Conservation (phyloP, 768 basidiomycete genomes). For the Pleurotus salmoneostramineus region DNA sequence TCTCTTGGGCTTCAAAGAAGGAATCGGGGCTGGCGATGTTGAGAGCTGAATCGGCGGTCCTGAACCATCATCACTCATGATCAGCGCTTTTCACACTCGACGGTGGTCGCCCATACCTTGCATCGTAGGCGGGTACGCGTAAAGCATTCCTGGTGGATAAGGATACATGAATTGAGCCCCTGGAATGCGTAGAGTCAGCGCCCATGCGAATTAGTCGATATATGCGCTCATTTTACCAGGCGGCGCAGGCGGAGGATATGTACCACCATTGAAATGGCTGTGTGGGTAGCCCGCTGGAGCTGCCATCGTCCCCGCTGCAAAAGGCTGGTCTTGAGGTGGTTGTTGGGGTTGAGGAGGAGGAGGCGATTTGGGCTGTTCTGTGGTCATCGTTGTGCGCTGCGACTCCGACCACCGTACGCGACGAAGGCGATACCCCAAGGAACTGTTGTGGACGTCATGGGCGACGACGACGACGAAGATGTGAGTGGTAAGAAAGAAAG, state of each 20-base stretch:
- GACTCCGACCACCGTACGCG: conserved; percentile 5
- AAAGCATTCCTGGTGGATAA: conserved; percentile 38
- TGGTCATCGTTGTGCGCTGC: conserved; percentile 1
- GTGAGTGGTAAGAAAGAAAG: background rate
- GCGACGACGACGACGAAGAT: background rate
- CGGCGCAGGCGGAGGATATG: conserved; percentile 29
- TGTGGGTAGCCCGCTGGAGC: background rate
- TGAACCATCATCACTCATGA: no score
- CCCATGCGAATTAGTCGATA: no score
- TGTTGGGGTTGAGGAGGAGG: background rate
- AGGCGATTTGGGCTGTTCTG: conserved; percentile 5
- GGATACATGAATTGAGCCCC: conserved; percentile 37
- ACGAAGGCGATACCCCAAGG: conserved; percentile 2
- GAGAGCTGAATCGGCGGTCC: no score
- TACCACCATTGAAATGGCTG: conserved; percentile 23
- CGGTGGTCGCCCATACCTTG: conserved; percentile 22
- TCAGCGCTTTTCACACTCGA: no score
- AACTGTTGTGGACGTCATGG: background rate
- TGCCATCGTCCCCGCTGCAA: background rate
- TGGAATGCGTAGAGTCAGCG: conserved; percentile 9
- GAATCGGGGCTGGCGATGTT: conserved; percentile 2
- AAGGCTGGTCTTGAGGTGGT: background rate
- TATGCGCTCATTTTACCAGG: conserved; percentile 24
- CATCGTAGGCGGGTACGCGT: conserved; percentile 34
- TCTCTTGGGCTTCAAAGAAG: conserved; percentile 55